Evolutionary conservation across 2,329 filamentous ascomycete species (phyloP).

Genomic region (Penicillium brasilianum): DNA sequence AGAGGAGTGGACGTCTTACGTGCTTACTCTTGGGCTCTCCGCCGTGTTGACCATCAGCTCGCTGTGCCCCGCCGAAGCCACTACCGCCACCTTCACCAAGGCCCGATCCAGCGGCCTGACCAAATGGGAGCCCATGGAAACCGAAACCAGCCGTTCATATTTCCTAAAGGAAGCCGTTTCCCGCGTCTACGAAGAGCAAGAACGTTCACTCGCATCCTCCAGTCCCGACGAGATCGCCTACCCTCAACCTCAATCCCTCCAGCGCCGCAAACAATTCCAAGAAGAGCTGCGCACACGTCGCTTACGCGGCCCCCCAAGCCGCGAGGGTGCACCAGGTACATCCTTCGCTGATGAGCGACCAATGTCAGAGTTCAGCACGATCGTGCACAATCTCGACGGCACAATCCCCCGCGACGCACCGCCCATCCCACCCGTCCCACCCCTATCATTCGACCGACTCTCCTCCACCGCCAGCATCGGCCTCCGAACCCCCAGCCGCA

Average conservation of each 20-base stretch:
- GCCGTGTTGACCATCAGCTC: constrained; percentile 59
- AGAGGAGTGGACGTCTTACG: constrained; percentile 67
- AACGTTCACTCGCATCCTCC: constrained; percentile 14
- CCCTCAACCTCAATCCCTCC: constrained; percentile 22
- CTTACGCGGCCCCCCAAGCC: constrained; percentile 15
- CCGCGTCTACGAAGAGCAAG: constrained; percentile 60
- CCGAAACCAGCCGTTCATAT: constrained; percentile 55
- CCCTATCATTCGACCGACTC: constrained; percentile 14
- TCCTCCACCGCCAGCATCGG: constrained; percentile 26
- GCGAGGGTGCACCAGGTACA: constrained; percentile 18
- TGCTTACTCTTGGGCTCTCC: constrained; percentile 64
- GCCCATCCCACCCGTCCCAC: constrained; percentile 13
- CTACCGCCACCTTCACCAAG: constrained; percentile 55
- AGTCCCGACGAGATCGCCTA: not conserved
- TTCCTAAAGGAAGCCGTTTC: constrained; percentile 67
- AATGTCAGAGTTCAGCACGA: constrained; percentile 45
- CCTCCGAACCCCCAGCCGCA: constrained; percentile 21
- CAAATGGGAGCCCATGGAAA: constrained; percentile 58
- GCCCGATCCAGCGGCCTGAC: constrained; percentile 62
- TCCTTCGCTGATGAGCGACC: constrained; percentile 44
- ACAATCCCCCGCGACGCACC: constrained; percentile 19
- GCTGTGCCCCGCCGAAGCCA: constrained; percentile 45
- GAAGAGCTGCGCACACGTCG: constrained; percentile 39
- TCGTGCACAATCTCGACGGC: constrained; percentile 43
- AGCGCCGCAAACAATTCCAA: constrained; percentile 31